Base-by-base conservation (phyloP, 2,329 filamentous ascomycete species). In the Fusarium multiceps region DNA sequence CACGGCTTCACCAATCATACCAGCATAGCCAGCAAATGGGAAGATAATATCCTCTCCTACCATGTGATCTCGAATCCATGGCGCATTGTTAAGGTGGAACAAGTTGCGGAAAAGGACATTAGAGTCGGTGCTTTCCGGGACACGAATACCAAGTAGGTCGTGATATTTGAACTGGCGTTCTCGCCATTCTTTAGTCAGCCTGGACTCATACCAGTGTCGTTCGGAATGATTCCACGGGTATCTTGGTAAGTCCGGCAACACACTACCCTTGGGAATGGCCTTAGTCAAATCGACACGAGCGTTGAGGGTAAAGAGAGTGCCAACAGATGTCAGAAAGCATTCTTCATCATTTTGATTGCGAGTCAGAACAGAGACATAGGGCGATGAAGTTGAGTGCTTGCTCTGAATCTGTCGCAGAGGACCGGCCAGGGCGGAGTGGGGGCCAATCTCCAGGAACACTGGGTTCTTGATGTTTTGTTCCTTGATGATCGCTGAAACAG, bases 31-130 rank as follows among this genome's bases (percentile, higher is more conserved):
- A 32, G 50, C 30, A 13, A 56, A 46, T 2, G 50, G 57, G 18
- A 56, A 59, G 6, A 59, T 34, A 8, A 59, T 56, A 21, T 56
- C 50, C 10, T 47, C 57, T 4, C 20, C 50, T 4, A 59, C 57
- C 32, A 25, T 59, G 8, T 59, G 57, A 18, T 59, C 57, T 3
- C 57, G 50, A 8, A 59, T 56, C 57, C 57, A 56, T 16, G 57
- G 42, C 0, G 42, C 42, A 12, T 59, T 56, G 8, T 47, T 30
- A 14, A 59, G 50, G 10, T 47, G 57, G 18, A 59, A 47, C 4
- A 59, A 12, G 10, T 56, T 56, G 6, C 57, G 57, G 30, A 56
- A 59, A 10, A 56, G 25, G 5, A 56, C 46, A 3, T 41, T 34
- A 2, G 43, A 41, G 50, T 56, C 50, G 7, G 45, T 21, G 20